A percentile compares a stretch with the other conserved stretches of the same genome.
Conservation (phyloP, 805 yeast genomes). For the Yarrowia hollandica region DNA sequence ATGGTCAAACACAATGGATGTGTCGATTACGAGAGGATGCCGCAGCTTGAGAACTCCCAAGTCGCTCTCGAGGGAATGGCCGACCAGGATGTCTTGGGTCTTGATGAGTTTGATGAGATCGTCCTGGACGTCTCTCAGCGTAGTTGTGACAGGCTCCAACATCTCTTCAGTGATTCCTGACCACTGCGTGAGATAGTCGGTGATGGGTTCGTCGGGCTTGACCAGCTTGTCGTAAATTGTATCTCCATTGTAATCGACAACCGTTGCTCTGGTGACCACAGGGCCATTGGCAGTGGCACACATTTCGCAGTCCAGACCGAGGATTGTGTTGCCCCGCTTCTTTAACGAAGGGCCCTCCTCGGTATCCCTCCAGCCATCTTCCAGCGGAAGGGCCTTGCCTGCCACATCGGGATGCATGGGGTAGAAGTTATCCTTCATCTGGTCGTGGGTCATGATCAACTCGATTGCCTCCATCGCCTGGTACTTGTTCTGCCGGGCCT, state of each 20-base stretch:
- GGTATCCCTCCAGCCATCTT: constrained; percentile 58
- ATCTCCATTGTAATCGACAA: constrained; percentile 62
- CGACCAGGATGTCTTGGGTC: constrained; percentile 66
- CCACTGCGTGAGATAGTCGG: constrained; percentile 76
- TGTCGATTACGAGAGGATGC: constrained; percentile 78
- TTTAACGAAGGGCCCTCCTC: constrained; percentile 46
- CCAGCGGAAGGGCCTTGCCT: constrained; percentile 32
- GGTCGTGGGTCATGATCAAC: constrained; percentile 52
- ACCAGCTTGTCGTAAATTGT: constrained; percentile 72
- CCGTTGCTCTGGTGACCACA: constrained; percentile 74
- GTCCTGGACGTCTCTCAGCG: constrained; percentile 65
- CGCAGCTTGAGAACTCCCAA: constrained; percentile 65
- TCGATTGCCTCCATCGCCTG: constrained; percentile 48
- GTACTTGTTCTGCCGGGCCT: constrained; percentile 39
- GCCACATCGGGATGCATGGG: constrained; percentile 56
- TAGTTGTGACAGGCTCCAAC: constrained; percentile 61
- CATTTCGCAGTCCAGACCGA: constrained; percentile 94
- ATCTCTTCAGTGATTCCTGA: constrained; percentile 84
- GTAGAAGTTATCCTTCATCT: constrained; percentile 52
- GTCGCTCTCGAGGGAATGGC: constrained; percentile 90
- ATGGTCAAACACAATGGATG: constrained; percentile 71
- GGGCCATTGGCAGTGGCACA: constrained; percentile 62
- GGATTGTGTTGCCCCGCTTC: constrained; percentile 58
- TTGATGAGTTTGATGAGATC: constrained; percentile 52
- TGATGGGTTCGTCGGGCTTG: constrained; percentile 70